Conservation (phyloP, 768 basidiomycete genomes). For the Kwoniella dejecticola region DNA sequence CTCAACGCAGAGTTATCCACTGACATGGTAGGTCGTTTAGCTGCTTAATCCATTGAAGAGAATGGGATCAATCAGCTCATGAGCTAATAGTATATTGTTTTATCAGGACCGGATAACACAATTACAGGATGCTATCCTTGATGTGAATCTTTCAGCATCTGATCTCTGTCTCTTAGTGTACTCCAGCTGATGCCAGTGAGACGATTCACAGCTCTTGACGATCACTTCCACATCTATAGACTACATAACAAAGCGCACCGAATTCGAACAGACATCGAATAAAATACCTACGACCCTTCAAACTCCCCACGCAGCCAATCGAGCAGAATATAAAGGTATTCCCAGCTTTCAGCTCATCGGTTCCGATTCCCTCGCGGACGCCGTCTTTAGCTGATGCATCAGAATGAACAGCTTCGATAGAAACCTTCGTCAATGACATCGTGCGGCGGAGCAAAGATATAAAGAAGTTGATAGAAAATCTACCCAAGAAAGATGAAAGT, state of each 20-base stretch:
- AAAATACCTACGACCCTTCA: conserved; percentile 36
- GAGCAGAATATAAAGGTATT: conserved; percentile 43
- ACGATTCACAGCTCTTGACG: conserved; percentile 48
- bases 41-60: neutral
- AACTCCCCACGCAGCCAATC: conserved; percentile 26
- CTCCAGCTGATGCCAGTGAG: too few species aligned
- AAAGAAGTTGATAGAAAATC: conserved; percentile 37
- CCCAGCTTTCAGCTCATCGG: too few species aligned
- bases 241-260: conserved; percentile 46
- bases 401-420: conserved; percentile 33
- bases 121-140: conserved; percentile 52
- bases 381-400: neutral
- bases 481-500: conserved; percentile 45
- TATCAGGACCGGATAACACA: conserved; percentile 54
- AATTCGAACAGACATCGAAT: conserved; percentile 42
- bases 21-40: conserved; percentile 44
- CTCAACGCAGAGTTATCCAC: conserved; percentile 52
- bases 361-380: neutral
- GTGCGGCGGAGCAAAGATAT: conserved; percentile 45
- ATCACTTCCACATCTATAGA: conserved; percentile 49
- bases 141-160: conserved; percentile 27
- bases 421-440: conserved; percentile 45
- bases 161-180: too few species aligned
- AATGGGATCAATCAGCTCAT: too few species aligned
- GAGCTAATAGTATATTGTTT: neutral